These are phyloP conservation scores for Anthostomella pinea DNA, from an alignment of 2,329 filamentous ascomycete species.

Conservation along the genomic window DNA sequence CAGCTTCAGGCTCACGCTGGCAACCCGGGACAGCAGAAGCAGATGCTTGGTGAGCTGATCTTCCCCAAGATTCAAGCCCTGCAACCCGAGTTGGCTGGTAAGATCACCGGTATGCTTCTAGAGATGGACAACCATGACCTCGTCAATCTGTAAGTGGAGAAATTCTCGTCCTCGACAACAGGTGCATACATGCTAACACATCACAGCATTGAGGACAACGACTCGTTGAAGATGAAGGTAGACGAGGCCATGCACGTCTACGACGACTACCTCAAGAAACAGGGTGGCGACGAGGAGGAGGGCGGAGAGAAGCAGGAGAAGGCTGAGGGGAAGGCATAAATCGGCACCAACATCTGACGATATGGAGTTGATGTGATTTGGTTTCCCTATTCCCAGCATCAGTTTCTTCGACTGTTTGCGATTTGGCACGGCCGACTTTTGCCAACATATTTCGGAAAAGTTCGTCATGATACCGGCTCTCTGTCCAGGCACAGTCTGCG, in stretches of 20 bases:
- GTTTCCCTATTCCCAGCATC: constrained; percentile 10
- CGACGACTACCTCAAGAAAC: constrained; percentile 96
- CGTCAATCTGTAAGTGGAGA: constrained; percentile 94
- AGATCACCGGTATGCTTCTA: constrained; percentile 99
- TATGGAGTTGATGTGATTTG: constrained; percentile 12
- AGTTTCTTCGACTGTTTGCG: constrained; percentile 14
- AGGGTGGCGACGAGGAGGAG: constrained; percentile 42
- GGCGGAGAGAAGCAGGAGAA: constrained; percentile 50
- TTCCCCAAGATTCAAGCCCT: constrained; percentile 97
- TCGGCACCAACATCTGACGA: constrained; percentile 10
- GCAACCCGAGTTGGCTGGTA: constrained; percentile 93
- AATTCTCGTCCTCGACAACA: too few relatives aligned
- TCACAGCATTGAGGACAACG: constrained; percentile 85
- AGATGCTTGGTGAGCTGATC: constrained; percentile 94
- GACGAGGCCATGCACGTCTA: constrained; percentile 96
- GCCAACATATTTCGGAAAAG: constrained; percentile 33
- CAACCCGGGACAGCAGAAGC: constrained; percentile 83
- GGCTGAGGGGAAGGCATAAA: constrained; percentile 51
- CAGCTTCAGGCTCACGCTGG: constrained; percentile 51
- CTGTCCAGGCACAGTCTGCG: constrained; percentile 17
- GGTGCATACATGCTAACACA: constrained; percentile 25
- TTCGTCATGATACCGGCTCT: constrained; percentile 27
- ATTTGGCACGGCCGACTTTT: constrained; percentile 20
- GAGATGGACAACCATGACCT: constrained; percentile 99
- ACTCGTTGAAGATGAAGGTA: constrained; percentile 89